phyloP scores from a whole-genome alignment of 192 early-diverging fungal species.

The Linnemannia schmuckeri region DNA sequence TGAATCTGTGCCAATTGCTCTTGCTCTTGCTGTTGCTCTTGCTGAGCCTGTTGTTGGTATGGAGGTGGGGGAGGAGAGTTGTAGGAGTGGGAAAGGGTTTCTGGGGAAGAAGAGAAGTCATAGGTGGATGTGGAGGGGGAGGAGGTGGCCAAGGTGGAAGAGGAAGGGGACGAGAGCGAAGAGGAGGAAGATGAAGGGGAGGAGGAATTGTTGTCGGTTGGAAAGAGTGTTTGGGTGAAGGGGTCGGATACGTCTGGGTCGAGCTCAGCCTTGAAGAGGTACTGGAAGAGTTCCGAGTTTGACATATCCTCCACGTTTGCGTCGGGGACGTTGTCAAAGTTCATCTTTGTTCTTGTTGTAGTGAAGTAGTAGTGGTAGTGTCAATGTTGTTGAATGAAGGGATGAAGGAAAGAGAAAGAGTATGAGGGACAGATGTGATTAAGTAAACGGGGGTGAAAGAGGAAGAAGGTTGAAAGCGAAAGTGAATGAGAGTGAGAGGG shows the following conservation, averaged over 20 bases:
- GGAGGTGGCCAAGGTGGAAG: slow-evolving; percentile 6
- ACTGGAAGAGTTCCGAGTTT: slow-evolving; percentile 56
- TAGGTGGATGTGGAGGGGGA: slow-evolving; percentile 12
- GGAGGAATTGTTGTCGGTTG: not conserved
- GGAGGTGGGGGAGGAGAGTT: slow-evolving; percentile 26
- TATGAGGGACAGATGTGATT: not conserved
- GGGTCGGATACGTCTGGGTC: slow-evolving; percentile 21
- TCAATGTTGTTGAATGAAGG: too few species aligned
- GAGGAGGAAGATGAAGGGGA: slow-evolving; percentile 5
- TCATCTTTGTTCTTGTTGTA: not conserved
- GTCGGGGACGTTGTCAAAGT: slow-evolving; percentile 22
- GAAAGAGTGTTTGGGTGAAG: slow-evolving; percentile 13
- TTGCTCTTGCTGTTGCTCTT: slow-evolving; percentile 13
- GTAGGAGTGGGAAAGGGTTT: slow-evolving; percentile 16
- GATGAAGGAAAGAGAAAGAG: not conserved
- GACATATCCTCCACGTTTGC: slow-evolving; percentile 55
- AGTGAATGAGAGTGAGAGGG: slow-evolving; percentile 1
- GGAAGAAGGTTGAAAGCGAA: not conserved
- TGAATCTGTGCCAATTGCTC: slow-evolving; percentile 20
- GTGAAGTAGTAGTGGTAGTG: not conserved
- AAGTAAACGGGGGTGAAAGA: not conserved
- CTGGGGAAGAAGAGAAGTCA: slow-evolving; percentile 18
- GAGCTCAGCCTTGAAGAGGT: slow-evolving; percentile 57
- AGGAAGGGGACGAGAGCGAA: slow-evolving; percentile 19
- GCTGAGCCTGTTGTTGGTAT: slow-evolving; percentile 13